Conservation (phyloP, 441 rosid genomes). For the Croton laevigatus region DNA sequence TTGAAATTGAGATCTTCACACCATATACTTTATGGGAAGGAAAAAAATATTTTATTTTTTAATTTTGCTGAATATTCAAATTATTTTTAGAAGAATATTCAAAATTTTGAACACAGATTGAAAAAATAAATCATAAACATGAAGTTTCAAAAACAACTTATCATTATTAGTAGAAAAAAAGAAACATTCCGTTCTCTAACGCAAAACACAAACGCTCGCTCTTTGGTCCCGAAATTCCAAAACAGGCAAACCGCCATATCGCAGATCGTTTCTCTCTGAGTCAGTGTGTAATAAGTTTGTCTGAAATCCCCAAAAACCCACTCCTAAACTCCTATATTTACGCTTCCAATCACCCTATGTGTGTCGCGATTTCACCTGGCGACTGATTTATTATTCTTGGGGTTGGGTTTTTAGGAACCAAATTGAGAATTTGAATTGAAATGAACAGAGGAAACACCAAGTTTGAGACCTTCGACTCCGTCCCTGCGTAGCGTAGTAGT, state of each 20-base stretch:
- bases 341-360: background rate
- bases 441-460: slow-evolving; percentile 17
- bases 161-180: too few relatives aligned
- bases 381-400: slow-evolving; percentile 1
- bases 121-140: too few relatives aligned
- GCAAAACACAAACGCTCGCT: background rate
- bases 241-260: slow-evolving; percentile 19
- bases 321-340: background rate
- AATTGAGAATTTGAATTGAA: slow-evolving; percentile 29
- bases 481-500: slow-evolving; percentile 42
- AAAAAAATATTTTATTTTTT: too few relatives aligned
- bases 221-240: slow-evolving; percentile 7
- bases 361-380: background rate
- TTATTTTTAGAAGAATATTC: too few relatives aligned
- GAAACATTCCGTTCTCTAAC: too few relatives aligned
- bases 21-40: too few relatives aligned
- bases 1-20: too few relatives aligned
- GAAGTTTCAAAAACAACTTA: too few relatives aligned
- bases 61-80: too few relatives aligned
- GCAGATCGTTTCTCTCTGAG: slow-evolving; percentile 17
- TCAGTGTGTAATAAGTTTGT: background rate
- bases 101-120: too few relatives aligned
- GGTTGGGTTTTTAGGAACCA: background rate
- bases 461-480: slow-evolving; percentile 36
- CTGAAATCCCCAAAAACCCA: slow-evolving; percentile 15